These are phyloP conservation scores for Piromyces sp. DNA, from an alignment of 192 early-diverging fungal genomes.

Conservation along the genomic window DNA sequence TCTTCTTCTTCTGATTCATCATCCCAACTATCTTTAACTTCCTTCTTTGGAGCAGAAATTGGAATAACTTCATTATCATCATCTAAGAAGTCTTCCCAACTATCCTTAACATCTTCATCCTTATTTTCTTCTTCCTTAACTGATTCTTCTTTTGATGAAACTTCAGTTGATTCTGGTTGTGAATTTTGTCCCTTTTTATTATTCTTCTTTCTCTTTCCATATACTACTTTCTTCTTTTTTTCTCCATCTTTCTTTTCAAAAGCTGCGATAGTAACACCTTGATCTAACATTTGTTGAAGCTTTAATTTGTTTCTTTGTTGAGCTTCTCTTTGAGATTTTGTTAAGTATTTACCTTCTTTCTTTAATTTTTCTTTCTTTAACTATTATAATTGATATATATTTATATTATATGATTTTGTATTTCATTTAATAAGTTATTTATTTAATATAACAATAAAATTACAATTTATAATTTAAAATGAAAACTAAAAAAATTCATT, in stretches of 20 bases:
- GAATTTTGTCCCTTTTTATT: conserved; percentile 3
- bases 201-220: conserved; percentile 61
- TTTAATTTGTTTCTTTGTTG: conserved; percentile 1
- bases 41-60: conserved; percentile 3
- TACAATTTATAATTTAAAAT: too few relatives aligned
- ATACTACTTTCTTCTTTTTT: conserved; percentile 53
- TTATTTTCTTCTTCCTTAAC: conserved; percentile 8
- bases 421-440: too few relatives aligned
- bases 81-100: conserved; percentile 31
- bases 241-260: conserved; percentile 4
- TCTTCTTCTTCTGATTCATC: conserved; percentile 6
- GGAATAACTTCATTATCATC: not conserved
- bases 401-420: not conserved
- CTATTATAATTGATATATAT: conserved; percentile 11
- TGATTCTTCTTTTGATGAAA: conserved; percentile 5
- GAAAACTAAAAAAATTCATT: too few relatives aligned
- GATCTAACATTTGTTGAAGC: conserved; percentile 2
- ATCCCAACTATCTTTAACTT: conserved; percentile 1
- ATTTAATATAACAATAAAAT: too few relatives aligned
- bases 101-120: conserved; percentile 40
- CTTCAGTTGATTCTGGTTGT: not conserved
- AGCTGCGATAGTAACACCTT: not conserved
- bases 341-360: conserved; percentile 80
- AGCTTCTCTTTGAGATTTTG: conserved; percentile 37
- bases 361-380: conserved; percentile 71